These are phyloP conservation scores for Pezicula carpinea DNA, from an alignment of 2,329 filamentous ascomycete genomes.

Conservation along the genomic window DNA sequence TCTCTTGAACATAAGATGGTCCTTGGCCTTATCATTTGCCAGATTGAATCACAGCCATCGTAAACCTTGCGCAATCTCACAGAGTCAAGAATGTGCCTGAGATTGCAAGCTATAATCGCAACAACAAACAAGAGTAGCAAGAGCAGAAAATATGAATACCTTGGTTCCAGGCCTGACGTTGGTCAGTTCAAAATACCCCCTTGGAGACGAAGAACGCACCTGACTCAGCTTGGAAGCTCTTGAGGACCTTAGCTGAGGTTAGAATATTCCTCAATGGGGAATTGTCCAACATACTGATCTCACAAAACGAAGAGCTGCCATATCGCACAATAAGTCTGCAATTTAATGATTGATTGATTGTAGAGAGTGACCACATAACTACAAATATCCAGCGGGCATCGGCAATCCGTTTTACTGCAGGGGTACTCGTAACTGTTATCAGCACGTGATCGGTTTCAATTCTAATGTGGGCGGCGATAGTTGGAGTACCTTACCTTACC, in stretches of 20 bases:
- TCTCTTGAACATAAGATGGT: neutral
- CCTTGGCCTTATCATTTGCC: too few relatives aligned
- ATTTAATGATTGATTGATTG: neutral
- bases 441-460: too few relatives aligned
- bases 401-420: too few relatives aligned
- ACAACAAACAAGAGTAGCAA: neutral
- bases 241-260: conserved; percentile 61
- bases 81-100: neutral
- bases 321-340: conserved; percentile 23
- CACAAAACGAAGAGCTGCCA: conserved; percentile 58
- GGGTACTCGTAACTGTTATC: too few relatives aligned
- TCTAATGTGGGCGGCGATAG: too few relatives aligned
- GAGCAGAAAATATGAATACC: conserved; percentile 43
- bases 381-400: too few relatives aligned
- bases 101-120: neutral
- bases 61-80: neutral
- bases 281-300: conserved; percentile 47
- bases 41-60: too few relatives aligned
- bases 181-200: neutral
- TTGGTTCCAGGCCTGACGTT: conserved; percentile 64
- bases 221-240: conserved; percentile 71
- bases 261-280: conserved; percentile 2
- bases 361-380: conserved; percentile 17
- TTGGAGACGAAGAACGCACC: conserved; percentile 28
- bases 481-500: too few relatives aligned